These are phyloP conservation scores for Monosiga brevicollis DNA, from an alignment of 78 protist species.

Conservation along the genomic window DNA sequence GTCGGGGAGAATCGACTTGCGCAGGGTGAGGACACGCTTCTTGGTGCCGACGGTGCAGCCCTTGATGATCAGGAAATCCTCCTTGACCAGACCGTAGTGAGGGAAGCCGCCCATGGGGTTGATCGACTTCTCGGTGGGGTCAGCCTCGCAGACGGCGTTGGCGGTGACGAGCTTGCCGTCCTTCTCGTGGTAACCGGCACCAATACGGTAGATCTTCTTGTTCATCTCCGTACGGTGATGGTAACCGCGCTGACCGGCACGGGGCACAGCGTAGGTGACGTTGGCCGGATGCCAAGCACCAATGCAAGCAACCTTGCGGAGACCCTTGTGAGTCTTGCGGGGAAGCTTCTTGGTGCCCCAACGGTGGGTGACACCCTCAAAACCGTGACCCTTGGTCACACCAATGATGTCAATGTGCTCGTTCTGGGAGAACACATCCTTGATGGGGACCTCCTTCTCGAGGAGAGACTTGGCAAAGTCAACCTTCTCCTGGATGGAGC, in stretches of 20 bases:
- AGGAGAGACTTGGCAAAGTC: constrained; percentile 78
- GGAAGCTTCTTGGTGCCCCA: constrained; percentile 97
- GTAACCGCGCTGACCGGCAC: constrained; percentile 99
- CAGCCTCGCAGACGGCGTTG: constrained; percentile 93
- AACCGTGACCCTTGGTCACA: constrained; percentile 98
- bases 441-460: constrained; percentile 90
- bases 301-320: constrained; percentile 99
- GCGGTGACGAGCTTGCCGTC: constrained; percentile 41
- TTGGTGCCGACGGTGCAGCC: constrained; percentile 78
- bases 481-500: constrained; percentile 91
- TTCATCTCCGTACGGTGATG: constrained; percentile 97
- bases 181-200: constrained; percentile 25
- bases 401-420: constrained; percentile 95
- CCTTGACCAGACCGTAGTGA: constrained; percentile 92
- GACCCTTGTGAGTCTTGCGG: constrained; percentile 99
- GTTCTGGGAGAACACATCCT: constrained; percentile 72
- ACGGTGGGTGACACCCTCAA: constrained; percentile 93
- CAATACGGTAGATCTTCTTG: constrained; percentile 99
- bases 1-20: constrained; percentile 79
- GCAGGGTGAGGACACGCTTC: constrained; percentile 94
- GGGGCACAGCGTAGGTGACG: constrained; percentile 94
- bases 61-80: constrained; percentile 93
- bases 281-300: constrained; percentile 99
- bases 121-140: constrained; percentile 96
- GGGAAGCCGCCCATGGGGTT: constrained; percentile 99